A percentile compares a stretch with the other conserved stretches of the same genome.
These are phyloP conservation scores for Pythium angustatum DNA, from an alignment of 352 stramenopile genomes.

Conservation along the genomic window DNA sequence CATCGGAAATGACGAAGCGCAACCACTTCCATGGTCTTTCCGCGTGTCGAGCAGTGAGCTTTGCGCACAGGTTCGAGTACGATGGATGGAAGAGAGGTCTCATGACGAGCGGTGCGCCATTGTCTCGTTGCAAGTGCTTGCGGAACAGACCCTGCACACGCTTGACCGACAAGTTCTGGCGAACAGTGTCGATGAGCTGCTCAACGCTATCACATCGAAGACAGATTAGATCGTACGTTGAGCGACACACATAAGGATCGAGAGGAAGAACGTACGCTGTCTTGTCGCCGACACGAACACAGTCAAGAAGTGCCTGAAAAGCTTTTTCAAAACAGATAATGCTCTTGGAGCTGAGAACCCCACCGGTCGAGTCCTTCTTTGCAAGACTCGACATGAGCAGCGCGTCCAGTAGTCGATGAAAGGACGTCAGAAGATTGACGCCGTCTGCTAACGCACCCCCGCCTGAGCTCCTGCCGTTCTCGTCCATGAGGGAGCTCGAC, in stretches of 20 bases:
- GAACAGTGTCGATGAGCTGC: slow-evolving; percentile 64
- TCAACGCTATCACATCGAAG: slow-evolving; percentile 37
- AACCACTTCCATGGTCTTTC: slow-evolving; percentile 64
- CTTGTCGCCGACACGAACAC: slow-evolving; percentile 65
- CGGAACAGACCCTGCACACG: slow-evolving; percentile 76
- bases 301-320: slow-evolving; percentile 57
- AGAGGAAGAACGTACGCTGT: slow-evolving; percentile 26
- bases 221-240: not conserved
- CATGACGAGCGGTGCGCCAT: slow-evolving; percentile 73
- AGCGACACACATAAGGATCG: not conserved
- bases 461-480: slow-evolving; percentile 30
- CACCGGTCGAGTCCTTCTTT: slow-evolving; percentile 55
- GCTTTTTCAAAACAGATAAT: slow-evolving; percentile 68
- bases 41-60: slow-evolving; percentile 34
- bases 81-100: slow-evolving; percentile 66
- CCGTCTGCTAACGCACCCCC: slow-evolving; percentile 41
- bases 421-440: slow-evolving; percentile 52
- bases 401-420: slow-evolving; percentile 58
- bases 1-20: slow-evolving; percentile 51
- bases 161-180: slow-evolving; percentile 69
- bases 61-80: slow-evolving; percentile 40
- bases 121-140: slow-evolving; percentile 56
- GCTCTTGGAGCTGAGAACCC: slow-evolving; percentile 55
- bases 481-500: slow-evolving; percentile 42
- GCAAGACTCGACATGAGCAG: slow-evolving; percentile 52